phyloP scores from a whole-genome alignment of 768 basidiomycete species.

The Stropharia rugosoannulata region DNA sequence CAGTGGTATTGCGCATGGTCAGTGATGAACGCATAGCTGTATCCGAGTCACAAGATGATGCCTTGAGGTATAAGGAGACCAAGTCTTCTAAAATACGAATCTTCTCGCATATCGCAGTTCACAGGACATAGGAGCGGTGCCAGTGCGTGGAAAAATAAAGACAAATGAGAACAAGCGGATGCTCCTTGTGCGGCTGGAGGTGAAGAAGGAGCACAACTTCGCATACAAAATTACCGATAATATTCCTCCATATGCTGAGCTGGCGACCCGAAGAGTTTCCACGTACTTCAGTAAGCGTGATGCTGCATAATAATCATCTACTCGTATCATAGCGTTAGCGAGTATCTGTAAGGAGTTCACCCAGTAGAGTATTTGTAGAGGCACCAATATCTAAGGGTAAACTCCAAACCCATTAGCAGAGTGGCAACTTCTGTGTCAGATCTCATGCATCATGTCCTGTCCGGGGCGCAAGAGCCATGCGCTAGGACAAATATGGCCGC shows the following conservation, averaged over 20 bases:
- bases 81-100: not conserved
- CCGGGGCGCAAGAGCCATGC: no score
- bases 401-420: no score
- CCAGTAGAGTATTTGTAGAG: no score
- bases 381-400: no score
- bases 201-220: conserved; percentile 2
- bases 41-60: not conserved
- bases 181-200: conserved; percentile 1
- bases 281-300: not conserved
- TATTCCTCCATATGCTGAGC: not conserved
- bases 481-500: no score
- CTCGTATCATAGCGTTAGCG: not conserved
- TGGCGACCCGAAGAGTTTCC: conserved; percentile 1
- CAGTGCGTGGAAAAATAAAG: conserved; percentile 15
- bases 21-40: not conserved
- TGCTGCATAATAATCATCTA: not conserved
- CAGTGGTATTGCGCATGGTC: not conserved
- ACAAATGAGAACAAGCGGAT: conserved; percentile 8
- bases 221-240: not conserved
- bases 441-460: no score
- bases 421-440: no score
- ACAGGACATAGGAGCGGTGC: not conserved
- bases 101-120: not conserved
- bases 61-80: not conserved
- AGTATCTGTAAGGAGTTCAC: not conserved